Percentiles rank a stretch among this genome's conserved stretches.
Conservation (phyloP, 495 filamentous ascomycete genomes). For the Amorphotheca resinae region DNA sequence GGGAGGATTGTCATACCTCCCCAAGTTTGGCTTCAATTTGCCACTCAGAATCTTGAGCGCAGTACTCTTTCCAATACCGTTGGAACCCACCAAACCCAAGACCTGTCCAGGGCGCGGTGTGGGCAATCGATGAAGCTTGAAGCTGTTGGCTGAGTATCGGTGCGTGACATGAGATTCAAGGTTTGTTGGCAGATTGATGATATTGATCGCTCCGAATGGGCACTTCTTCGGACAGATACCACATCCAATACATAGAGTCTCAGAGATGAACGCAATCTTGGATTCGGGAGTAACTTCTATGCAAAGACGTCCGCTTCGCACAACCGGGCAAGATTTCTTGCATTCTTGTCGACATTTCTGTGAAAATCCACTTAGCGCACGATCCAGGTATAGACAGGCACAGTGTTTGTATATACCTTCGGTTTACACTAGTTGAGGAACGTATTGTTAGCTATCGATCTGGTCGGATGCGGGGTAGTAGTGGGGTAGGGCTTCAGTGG, state of each 20-base stretch:
- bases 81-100: conserved; percentile 92
- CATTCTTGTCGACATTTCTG: conserved; percentile 96
- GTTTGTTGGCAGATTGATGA: conserved; percentile 99
- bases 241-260: conserved; percentile 89
- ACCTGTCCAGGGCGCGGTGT: conserved; percentile 94
- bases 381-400: not conserved
- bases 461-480: conserved; percentile 20
- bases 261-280: conserved; percentile 96
- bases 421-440: conserved; percentile 67
- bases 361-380: conserved; percentile 13
- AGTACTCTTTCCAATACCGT: conserved; percentile 99
- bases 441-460: conserved; percentile 24
- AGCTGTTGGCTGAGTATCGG: conserved; percentile 97
- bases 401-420: conserved; percentile 46
- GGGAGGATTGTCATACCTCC: conserved; percentile 86
- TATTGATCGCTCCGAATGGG: conserved; percentile 97
- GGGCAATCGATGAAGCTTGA: conserved; percentile 94
- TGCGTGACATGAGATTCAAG: conserved; percentile 95
- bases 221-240: conserved; percentile 99
- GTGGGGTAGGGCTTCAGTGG: conserved; percentile 16
- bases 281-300: conserved; percentile 85
- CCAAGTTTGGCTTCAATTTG: conserved; percentile 95
- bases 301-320: conserved; percentile 93
- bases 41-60: conserved; percentile 95
- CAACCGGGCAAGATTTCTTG: conserved; percentile 98